Base-by-base conservation (phyloP, 208 protist species). In the Porcisia hertigi region DNA sequence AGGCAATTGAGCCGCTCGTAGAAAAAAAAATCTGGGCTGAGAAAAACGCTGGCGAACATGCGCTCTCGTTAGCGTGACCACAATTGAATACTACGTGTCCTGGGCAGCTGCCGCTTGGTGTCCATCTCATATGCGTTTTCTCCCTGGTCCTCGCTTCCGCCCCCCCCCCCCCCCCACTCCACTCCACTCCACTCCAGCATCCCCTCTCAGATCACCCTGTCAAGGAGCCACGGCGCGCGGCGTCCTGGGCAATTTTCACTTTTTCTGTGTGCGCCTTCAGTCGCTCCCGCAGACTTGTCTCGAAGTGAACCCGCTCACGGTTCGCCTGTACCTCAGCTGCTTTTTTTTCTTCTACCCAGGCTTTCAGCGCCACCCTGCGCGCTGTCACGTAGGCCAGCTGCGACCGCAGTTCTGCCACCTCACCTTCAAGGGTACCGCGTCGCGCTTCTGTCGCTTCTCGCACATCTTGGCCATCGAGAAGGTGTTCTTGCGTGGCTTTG, bases 231-330 rank as follows among this genome's bases (percentile, higher is more conserved):
- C 79, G 73, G 7, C 89, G 86, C 43, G 82, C 75, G 5, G 76
- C 76, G 5, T 91, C 82, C 70, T 89, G 82, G 45, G 55, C 72
- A 12, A 52, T 79, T 67, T 84, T 85, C 18, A 88, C 69, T 25
- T 60, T 64, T 43, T 88, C 85, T 30, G 80, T 84, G 60, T 88
- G 79, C 69, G 45, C 41, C 58, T 66, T 63, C 62, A 93, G 75
- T 3, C 86, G 86, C 49, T 87, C 79, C 2, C 76, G 53, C 53
- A 90, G 70, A 12, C 30, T 23, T 18, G 78, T 63, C 39, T 81
- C 59, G 55, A 92, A 90, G 30, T 65, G 20, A 20, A 34, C 45
- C 39, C 76, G 71, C 69, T 82, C 75, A 39, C 57, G 60, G 14
- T 25, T 52, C 64, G 73, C 76, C 47, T 25, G 60, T 66, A 66